Percentiles rank a stretch among this genome's conserved stretches.
Conservation (phyloP, 352 stramenopile genomes). For the Phytophthora ramorum region DNA sequence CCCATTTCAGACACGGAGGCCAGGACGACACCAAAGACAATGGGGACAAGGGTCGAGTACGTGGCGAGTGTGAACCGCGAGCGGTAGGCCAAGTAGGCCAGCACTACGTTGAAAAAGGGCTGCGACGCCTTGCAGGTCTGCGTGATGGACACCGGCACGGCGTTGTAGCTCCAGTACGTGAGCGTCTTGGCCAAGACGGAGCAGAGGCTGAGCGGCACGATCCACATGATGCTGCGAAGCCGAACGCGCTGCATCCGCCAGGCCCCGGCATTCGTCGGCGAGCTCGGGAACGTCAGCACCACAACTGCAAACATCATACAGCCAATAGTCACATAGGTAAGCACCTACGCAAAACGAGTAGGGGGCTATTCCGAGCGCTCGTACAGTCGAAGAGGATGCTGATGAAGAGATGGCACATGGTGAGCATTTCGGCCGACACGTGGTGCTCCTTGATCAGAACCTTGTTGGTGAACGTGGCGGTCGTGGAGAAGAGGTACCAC, state of each 20-base stretch:
- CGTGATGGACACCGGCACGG: constrained; percentile 82
- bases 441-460: constrained; percentile 89
- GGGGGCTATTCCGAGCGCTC: constrained; percentile 9
- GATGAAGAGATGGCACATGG: constrained; percentile 85
- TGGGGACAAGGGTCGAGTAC: constrained; percentile 83
- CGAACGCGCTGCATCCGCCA: constrained; percentile 75
- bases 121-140: constrained; percentile 90
- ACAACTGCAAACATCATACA: constrained; percentile 46
- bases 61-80: constrained; percentile 77
- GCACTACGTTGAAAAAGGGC: constrained; percentile 88
- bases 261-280: constrained; percentile 42
- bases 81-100: constrained; percentile 77
- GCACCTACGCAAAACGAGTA: background rate
- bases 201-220: constrained; percentile 82
- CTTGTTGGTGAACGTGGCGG: constrained; percentile 87
- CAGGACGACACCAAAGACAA: constrained; percentile 83
- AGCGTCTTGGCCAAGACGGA: constrained; percentile 83
- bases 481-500: constrained; percentile 88
- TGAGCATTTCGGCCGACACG: constrained; percentile 86
- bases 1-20: constrained; percentile 88
- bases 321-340: constrained; percentile 10
- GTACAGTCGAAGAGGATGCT: constrained; percentile 81
- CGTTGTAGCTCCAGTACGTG: constrained; percentile 91
- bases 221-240: constrained; percentile 73
- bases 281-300: constrained; percentile 73